Evolutionary conservation across 1,139 yeast genomes (phyloP).

Genomic region (Meyerozyma sp.): DNA sequence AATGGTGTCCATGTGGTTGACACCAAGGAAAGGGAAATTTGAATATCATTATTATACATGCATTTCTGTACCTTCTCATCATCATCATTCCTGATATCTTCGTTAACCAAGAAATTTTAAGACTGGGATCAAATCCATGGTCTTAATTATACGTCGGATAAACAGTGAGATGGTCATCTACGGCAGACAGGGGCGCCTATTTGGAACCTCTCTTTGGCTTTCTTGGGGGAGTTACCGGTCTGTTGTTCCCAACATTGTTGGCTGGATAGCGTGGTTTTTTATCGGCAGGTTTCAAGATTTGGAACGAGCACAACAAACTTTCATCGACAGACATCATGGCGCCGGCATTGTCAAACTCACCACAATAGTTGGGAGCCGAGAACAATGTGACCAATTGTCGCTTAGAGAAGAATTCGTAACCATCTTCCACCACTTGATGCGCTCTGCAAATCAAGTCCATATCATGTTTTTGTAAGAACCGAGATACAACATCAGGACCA

Average conservation of each 20-base stretch:
- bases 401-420: conserved; percentile 93
- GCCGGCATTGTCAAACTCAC: conserved; percentile 97
- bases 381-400: conserved; percentile 93
- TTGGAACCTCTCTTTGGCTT: conserved; percentile 62
- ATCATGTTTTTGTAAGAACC: conserved; percentile 92
- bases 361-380: conserved; percentile 97
- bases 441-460: conserved; percentile 97
- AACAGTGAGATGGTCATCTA: not conserved
- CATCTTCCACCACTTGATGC: conserved; percentile 98
- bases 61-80: conserved; percentile 1
- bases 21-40: not conserved
- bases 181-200: conserved; percentile 16
- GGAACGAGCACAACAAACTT: conserved; percentile 92
- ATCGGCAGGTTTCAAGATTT: conserved; percentile 95
- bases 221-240: conserved; percentile 65
- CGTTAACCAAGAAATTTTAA: not conserved
- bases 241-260: conserved; percentile 44
- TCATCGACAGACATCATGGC: conserved; percentile 99
- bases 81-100: not conserved
- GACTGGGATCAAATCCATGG: not conserved
- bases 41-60: conserved; percentile 2
- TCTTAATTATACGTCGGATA: not conserved
- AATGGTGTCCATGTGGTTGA: not conserved
- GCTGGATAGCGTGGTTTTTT: conserved; percentile 72
- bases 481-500: conserved; percentile 94